A percentile compares a stretch with the other conserved stretches of the same genome.
Evolutionary conservation across 1,284 basidiomycete genomes (phyloP).

Genomic region (Sanghuangporus baumii): DNA sequence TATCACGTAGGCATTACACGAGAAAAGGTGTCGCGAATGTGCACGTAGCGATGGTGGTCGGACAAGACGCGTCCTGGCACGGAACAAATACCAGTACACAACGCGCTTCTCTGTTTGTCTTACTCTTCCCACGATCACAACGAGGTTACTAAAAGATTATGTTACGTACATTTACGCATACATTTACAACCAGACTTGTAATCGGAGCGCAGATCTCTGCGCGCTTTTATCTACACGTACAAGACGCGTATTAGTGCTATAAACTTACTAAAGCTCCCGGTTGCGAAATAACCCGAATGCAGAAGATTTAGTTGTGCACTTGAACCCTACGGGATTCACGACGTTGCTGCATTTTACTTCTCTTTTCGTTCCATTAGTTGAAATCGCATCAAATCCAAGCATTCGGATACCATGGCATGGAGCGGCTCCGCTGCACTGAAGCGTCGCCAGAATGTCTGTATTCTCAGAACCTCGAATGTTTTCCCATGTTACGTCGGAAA

Average conservation of each 20-base stretch:
- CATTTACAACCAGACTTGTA: not conserved
- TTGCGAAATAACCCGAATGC: too few species aligned
- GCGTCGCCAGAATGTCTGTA: slow-evolving; percentile 23
- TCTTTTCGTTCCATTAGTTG: slow-evolving; percentile 18
- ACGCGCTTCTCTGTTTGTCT: not conserved
- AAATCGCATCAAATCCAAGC: slow-evolving; percentile 23
- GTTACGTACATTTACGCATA: too few species aligned
- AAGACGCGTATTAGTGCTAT: not conserved
- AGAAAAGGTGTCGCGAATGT: not conserved
- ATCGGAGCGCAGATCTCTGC: too few species aligned
- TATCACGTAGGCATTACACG: not conserved
- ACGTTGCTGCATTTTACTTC: slow-evolving; percentile 26
- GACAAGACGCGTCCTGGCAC: not conserved
- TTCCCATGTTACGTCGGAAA: slow-evolving; percentile 31
- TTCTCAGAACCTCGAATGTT: slow-evolving; percentile 25
- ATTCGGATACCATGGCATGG: slow-evolving; percentile 27
- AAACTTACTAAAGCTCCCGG: too few species aligned
- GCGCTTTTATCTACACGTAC: too few species aligned
- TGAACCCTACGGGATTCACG: slow-evolving; percentile 24
- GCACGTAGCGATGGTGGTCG: not conserved
- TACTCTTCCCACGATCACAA: too few species aligned
- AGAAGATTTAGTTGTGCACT: slow-evolving; percentile 21
- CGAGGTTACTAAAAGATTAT: too few species aligned
- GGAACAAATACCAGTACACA: not conserved
- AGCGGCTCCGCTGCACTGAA: slow-evolving; percentile 29